phyloP scores from a whole-genome alignment of 495 filamentous ascomycete species.

The Oidiodendron maius region DNA sequence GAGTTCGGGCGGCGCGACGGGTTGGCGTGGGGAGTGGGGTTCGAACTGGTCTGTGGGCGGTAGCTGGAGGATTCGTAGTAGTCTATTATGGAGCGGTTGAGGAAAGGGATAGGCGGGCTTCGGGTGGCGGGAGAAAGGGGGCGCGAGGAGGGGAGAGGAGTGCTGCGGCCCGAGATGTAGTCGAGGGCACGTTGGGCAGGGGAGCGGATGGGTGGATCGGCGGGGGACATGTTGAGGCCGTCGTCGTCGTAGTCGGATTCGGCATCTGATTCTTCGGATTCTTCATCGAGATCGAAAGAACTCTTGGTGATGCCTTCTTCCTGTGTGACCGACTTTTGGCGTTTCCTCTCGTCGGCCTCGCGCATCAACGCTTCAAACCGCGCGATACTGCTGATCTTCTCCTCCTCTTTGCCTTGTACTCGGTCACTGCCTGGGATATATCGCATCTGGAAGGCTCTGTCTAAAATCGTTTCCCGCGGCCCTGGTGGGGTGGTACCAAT shows the following conservation, averaged over 20 bases:
- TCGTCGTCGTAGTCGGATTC: slow-evolving; percentile 31
- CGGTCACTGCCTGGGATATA: slow-evolving; percentile 47
- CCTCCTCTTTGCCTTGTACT: slow-evolving; percentile 20
- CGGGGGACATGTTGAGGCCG: slow-evolving; percentile 34
- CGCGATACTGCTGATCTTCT: slow-evolving; percentile 50
- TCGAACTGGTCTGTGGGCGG: background rate
- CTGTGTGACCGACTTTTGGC: slow-evolving; percentile 15
- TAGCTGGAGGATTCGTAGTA: slow-evolving; percentile 10
- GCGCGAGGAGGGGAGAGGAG: slow-evolving; percentile 10
- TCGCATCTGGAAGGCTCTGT: slow-evolving; percentile 51
- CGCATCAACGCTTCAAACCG: slow-evolving; percentile 54
- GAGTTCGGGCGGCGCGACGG: slow-evolving; percentile 11
- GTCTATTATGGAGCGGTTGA: slow-evolving; percentile 17
- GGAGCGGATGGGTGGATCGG: slow-evolving; percentile 25
- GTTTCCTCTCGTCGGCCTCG: slow-evolving; percentile 39
- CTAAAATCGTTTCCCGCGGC: slow-evolving; percentile 51
- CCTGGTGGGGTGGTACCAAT: slow-evolving; percentile 27
- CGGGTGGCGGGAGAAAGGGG: slow-evolving; percentile 13
- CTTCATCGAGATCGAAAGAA: slow-evolving; percentile 21
- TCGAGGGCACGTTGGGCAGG: slow-evolving; percentile 39
- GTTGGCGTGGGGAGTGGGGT: slow-evolving; percentile 7
- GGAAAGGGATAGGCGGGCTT: slow-evolving; percentile 14
- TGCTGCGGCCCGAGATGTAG: slow-evolving; percentile 39
- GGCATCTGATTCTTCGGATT: slow-evolving; percentile 19
- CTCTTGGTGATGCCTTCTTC: background rate